phyloP scores from a whole-genome alignment of 2,329 filamentous ascomycete genomes.

The Raffaelea arxii region DNA sequence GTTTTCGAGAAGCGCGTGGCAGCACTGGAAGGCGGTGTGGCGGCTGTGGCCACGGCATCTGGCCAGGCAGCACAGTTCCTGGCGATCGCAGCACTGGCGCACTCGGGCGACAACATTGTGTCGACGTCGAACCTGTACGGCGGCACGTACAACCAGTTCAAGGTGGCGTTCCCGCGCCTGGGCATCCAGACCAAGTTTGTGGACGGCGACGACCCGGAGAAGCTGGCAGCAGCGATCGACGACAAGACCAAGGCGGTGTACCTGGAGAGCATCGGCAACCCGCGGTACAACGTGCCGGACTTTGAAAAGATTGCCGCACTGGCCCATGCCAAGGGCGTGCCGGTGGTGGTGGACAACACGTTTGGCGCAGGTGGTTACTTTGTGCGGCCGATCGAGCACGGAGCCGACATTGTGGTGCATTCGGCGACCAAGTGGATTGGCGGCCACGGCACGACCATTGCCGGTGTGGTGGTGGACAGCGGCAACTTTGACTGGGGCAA shows the following conservation, averaged over 20 bases:
- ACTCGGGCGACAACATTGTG: constrained; percentile 86
- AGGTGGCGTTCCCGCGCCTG: constrained; percentile 78
- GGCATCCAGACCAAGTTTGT: constrained; percentile 87
- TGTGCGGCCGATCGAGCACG: constrained; percentile 75
- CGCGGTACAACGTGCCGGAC: constrained; percentile 85
- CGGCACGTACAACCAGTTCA: constrained; percentile 95
- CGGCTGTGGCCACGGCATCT: constrained; percentile 74
- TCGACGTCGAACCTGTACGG: constrained; percentile 87
- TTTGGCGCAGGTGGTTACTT: constrained; percentile 92
- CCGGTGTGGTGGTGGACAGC: constrained; percentile 74
- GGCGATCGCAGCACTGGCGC: constrained; percentile 72
- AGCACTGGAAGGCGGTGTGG: constrained; percentile 87
- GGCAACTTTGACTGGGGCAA: constrained; percentile 94
- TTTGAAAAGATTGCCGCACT: constrained; percentile 77
- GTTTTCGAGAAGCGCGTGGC: constrained; percentile 95
- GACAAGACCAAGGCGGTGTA: constrained; percentile 90
- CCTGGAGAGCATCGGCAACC: constrained; percentile 88
- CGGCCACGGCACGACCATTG: constrained; percentile 88
- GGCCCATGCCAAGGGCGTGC: constrained; percentile 59
- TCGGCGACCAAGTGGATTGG: constrained; percentile 97
- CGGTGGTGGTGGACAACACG: constrained; percentile 77
- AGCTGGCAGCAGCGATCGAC: constrained; percentile 75
- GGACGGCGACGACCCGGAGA: constrained; percentile 66
- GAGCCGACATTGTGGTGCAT: constrained; percentile 89
- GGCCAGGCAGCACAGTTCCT: constrained; percentile 92